Evolutionary conservation across 2,329 filamentous ascomycete genomes (phyloP).

Genomic region (Rutstroemia sp.): DNA sequence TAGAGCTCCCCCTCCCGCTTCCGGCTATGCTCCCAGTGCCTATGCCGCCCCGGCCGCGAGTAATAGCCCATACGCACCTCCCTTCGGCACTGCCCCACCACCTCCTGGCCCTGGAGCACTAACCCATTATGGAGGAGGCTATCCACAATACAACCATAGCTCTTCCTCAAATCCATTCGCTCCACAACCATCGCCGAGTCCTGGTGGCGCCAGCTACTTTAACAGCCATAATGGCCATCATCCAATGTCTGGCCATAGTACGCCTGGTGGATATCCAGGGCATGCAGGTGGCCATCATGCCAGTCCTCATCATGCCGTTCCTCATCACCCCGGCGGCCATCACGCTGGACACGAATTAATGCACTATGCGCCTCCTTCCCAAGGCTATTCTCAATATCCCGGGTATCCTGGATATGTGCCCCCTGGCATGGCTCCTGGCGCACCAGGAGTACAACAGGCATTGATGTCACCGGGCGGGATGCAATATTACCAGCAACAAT

Average conservation of each 20-base stretch:
- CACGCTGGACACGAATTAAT: conserved; percentile 22
- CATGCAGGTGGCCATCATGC: conserved; percentile 11
- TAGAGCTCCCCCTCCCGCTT: conserved; percentile 16
- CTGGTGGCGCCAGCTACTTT: conserved; percentile 28
- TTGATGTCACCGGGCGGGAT: conserved; percentile 9
- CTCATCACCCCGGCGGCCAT: not conserved
- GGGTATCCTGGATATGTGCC: conserved; percentile 19
- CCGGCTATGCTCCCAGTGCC: conserved; percentile 26
- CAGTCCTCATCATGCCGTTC: no score
- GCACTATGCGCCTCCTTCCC: conserved; percentile 26
- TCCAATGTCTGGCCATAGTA: conserved; percentile 32
- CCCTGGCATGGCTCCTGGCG: conserved; percentile 12
- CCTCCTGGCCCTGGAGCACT: conserved; percentile 21
- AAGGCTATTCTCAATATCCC: conserved; percentile 13
- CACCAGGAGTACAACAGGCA: not conserved
- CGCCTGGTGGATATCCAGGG: conserved; percentile 13
- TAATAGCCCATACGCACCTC: conserved; percentile 22
- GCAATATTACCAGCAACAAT: conserved; percentile 21
- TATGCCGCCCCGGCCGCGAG: conserved; percentile 18
- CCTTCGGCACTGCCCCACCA: conserved; percentile 18
- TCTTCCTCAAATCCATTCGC: conserved; percentile 26
- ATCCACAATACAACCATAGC: conserved; percentile 11
- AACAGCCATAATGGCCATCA: conserved; percentile 30
- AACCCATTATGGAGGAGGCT: conserved; percentile 26
- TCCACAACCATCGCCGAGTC: conserved; percentile 20